Evolutionary conservation across 345 rosid species (phyloP).

Genomic region (Stellera chamaejasme): DNA sequence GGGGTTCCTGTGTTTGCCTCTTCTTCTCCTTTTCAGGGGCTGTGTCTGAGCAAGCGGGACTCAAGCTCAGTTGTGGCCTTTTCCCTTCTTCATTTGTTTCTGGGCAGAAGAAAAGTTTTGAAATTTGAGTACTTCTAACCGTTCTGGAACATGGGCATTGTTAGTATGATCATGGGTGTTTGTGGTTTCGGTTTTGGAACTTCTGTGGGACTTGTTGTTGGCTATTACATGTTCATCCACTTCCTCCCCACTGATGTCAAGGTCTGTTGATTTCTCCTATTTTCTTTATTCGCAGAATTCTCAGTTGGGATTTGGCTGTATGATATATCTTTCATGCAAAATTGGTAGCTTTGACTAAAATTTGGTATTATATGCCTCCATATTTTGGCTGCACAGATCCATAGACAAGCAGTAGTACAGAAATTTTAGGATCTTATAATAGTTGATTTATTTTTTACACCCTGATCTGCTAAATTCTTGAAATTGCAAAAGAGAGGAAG

Average conservation of each 20-base stretch:
- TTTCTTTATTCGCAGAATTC: background rate
- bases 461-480: background rate
- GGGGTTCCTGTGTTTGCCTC: background rate
- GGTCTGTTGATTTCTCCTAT: conserved; percentile 25
- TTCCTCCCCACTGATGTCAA: conserved; percentile 58
- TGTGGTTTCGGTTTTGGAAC: conserved; percentile 80
- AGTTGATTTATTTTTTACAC: background rate
- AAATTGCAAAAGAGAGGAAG: background rate
- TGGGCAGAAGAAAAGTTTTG: background rate
- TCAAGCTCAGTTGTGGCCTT: background rate
- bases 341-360: background rate
- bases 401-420: background rate
- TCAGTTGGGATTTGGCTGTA: background rate
- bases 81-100: background rate
- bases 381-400: background rate
- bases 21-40: background rate
- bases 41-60: background rate
- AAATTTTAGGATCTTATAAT: background rate
- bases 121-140: background rate
- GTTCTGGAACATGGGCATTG: conserved; percentile 40
- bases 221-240: conserved; percentile 75
- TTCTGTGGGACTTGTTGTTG: conserved; percentile 55
- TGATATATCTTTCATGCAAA: conserved; percentile 1
- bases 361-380: background rate
- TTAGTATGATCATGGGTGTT: conserved; percentile 51